These are phyloP conservation scores for Fusarium redolens DNA, from an alignment of 2,329 filamentous ascomycete species.

Conservation along the genomic window DNA sequence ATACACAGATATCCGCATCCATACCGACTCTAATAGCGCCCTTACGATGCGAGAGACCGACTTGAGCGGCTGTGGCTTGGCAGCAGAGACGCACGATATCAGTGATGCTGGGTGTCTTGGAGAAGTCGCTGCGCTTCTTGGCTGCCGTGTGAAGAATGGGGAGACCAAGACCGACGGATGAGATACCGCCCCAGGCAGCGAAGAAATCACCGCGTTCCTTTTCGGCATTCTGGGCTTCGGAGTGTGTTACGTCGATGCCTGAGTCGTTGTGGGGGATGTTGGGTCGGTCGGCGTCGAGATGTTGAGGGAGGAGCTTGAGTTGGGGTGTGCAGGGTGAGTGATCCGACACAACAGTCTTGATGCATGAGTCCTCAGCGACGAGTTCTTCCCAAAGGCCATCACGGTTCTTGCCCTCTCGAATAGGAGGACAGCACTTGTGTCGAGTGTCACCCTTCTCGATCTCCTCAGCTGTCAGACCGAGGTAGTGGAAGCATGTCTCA, in stretches of 20 bases:
- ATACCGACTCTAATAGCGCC: constrained; percentile 84
- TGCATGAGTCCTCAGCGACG: constrained; percentile 75
- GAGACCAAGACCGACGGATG: constrained; percentile 90
- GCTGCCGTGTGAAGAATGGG: constrained; percentile 89
- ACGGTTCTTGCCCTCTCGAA: constrained; percentile 83
- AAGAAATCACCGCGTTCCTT: constrained; percentile 84
- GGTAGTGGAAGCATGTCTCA: constrained; percentile 96
- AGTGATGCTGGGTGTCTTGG: constrained; percentile 65
- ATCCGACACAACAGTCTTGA: constrained; percentile 92
- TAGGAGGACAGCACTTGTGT: constrained; percentile 96
- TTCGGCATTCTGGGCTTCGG: constrained; percentile 47
- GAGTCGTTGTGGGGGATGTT: constrained; percentile 63
- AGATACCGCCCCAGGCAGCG: constrained; percentile 95
- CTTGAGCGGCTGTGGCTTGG: constrained; percentile 86
- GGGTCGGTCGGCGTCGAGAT: constrained; percentile 58
- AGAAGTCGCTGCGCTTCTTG: constrained; percentile 65
- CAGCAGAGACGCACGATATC: constrained; percentile 90
- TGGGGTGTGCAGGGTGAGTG: constrained; percentile 97
- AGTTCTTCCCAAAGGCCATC: constrained; percentile 90
- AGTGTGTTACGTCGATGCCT: constrained; percentile 61
- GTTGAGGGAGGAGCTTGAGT: constrained; percentile 84
- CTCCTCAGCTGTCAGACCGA: constrained; percentile 84
- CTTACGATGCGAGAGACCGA: constrained; percentile 81
- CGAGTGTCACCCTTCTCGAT: constrained; percentile 87
- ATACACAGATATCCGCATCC: constrained; percentile 92